These are phyloP conservation scores for Talaromyces funiculosus DNA, from an alignment of 2,329 filamentous ascomycete species.

Conservation along the genomic window DNA sequence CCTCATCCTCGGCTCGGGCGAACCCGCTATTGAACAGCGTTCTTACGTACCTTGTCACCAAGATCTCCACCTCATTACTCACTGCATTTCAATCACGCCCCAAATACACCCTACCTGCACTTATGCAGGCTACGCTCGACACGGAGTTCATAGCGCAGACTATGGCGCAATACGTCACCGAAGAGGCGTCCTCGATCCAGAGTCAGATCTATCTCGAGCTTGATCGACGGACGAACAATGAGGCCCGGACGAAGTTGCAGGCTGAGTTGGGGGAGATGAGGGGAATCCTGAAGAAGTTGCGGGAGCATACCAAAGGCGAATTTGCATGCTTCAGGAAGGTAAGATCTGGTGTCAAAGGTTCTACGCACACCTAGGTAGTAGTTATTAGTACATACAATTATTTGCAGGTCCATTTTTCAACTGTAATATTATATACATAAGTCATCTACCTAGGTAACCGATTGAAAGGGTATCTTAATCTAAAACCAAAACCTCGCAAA, in stretches of 20 bases:
- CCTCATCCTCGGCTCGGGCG: constrained; percentile 61
- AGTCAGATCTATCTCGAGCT: constrained; percentile 88
- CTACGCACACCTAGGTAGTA: neutral
- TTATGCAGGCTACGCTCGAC: constrained; percentile 96
- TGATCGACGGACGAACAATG: constrained; percentile 82
- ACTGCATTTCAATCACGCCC: constrained; percentile 65
- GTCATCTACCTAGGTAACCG: neutral
- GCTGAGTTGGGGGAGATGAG: constrained; percentile 86
- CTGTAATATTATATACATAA: neutral
- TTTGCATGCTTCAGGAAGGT: constrained; percentile 78
- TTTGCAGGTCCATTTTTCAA: neutral
- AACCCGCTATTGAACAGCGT: constrained; percentile 69
- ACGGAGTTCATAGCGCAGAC: constrained; percentile 97
- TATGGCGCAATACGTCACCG: constrained; percentile 80
- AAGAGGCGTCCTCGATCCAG: constrained; percentile 73
- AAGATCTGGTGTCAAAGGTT: constrained; percentile 29
- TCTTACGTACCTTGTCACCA: constrained; percentile 79
- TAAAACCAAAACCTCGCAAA: neutral
- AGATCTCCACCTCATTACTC: constrained; percentile 73
- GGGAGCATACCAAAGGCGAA: constrained; percentile 75
- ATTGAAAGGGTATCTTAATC: constrained; percentile 10
- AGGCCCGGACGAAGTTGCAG: constrained; percentile 73
- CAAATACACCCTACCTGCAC: constrained; percentile 67
- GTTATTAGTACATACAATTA: neutral
- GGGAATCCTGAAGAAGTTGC: constrained; percentile 72